A percentile compares a stretch with the other conserved stretches of the same genome.
phyloP scores from a whole-genome alignment of 2,329 filamentous ascomycete species.

The Cladophialophora psammophila region DNA sequence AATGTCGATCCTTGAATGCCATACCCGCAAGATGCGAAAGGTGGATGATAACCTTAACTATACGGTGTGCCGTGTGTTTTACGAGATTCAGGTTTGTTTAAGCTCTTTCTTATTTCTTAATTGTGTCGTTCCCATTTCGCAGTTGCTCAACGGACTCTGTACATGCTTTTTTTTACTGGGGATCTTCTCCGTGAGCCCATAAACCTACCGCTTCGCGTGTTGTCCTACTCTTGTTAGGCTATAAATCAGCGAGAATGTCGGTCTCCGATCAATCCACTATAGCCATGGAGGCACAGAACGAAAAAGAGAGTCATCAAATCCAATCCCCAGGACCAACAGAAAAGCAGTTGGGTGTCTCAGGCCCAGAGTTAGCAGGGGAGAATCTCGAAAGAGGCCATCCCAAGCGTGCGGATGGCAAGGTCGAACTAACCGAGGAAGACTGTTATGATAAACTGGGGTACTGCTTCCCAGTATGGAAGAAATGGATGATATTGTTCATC shows the following conservation, averaged over 20 bases:
- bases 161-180: neutral
- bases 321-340: slow-evolving; percentile 11
- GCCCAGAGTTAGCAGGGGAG: slow-evolving; percentile 31
- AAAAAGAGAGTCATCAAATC: slow-evolving; percentile 11
- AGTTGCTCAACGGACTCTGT: neutral
- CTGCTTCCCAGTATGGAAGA: slow-evolving; percentile 54
- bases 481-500: slow-evolving; percentile 51
- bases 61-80: neutral
- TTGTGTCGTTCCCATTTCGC: neutral
- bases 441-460: slow-evolving; percentile 72
- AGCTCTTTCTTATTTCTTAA: neutral
- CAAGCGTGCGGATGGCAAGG: slow-evolving; percentile 42
- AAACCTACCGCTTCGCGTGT: neutral
- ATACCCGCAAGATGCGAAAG: slow-evolving; percentile 1
- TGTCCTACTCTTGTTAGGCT: neutral
- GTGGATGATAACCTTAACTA: slow-evolving; percentile 3
- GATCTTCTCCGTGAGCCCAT: neutral
- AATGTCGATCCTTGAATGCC: slow-evolving; percentile 4
- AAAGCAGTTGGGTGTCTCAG: slow-evolving; percentile 23
- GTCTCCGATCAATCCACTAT: slow-evolving; percentile 26
- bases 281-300: slow-evolving; percentile 10
- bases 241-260: slow-evolving; percentile 12
- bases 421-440: slow-evolving; percentile 60
- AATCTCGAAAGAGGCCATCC: slow-evolving; percentile 33
- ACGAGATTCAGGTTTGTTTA: slow-evolving; percentile 4